Percentiles rank a stretch among this genome's conserved stretches.
These are phyloP conservation scores for Chlamydomonas sphaeroides DNA, from an alignment of 139 green algal genomes.

Conservation along the genomic window DNA sequence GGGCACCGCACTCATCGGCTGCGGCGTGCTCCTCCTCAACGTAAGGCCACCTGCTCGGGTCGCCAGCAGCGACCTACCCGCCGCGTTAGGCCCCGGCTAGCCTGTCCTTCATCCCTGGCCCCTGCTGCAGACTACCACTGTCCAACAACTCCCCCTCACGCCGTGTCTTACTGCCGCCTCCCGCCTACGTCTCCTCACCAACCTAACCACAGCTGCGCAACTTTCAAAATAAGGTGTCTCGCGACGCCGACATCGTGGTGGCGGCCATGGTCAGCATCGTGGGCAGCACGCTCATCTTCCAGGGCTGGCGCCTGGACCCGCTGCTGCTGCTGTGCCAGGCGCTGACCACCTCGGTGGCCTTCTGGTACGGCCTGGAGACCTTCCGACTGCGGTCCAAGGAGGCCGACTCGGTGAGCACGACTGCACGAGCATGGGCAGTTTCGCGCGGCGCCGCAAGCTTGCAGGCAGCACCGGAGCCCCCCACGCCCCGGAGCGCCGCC, in stretches of 20 bases:
- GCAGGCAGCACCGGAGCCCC: no score
- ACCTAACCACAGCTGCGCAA: slow-evolving; percentile 56
- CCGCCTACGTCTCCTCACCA: no score
- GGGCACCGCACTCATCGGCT: slow-evolving; percentile 63
- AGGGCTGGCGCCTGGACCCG: slow-evolving; percentile 78
- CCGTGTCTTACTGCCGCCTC: no score
- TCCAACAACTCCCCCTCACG: no score
- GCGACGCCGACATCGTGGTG: slow-evolving; percentile 75
- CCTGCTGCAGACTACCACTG: no score
- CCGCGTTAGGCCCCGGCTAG: no score
- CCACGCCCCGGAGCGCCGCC: no score
- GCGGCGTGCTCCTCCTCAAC: slow-evolving; percentile 68
- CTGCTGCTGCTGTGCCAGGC: slow-evolving; percentile 75
- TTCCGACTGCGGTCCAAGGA: slow-evolving; percentile 60
- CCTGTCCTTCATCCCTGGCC: no score
- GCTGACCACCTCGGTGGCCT: slow-evolving; percentile 66
- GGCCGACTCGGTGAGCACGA: slow-evolving; percentile 31
- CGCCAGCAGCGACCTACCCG: no score
- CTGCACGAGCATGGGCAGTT: no score
- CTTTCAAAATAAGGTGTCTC: slow-evolving; percentile 63
- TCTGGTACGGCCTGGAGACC: slow-evolving; percentile 71
- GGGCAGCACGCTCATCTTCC: slow-evolving; percentile 78
- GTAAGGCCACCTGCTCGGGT: no score
- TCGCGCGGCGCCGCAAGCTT: no score
- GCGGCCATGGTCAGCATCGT: slow-evolving; percentile 74